Conservation (phyloP, 2,329 filamentous ascomycete species). For the Fusarium sororula region DNA sequence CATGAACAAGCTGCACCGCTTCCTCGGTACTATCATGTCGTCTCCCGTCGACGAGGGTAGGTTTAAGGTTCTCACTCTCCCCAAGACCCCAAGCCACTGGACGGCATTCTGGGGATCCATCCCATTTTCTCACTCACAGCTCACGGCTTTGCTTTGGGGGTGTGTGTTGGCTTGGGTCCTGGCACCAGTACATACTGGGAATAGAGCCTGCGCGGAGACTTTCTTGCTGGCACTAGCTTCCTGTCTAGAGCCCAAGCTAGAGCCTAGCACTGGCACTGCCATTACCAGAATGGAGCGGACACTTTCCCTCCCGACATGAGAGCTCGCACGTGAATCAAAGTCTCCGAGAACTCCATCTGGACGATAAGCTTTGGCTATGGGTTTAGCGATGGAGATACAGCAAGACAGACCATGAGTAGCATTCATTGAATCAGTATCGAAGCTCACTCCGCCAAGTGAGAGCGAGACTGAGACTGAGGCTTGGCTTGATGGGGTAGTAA, state of each 20-base stretch:
- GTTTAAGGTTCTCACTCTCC: conserved; percentile 46
- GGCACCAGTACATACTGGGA: not conserved
- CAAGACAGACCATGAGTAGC: not conserved
- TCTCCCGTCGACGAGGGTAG: conserved; percentile 34
- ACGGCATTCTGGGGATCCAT: conserved; percentile 25
- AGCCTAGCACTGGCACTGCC: conserved; percentile 12
- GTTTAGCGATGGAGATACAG: not conserved
- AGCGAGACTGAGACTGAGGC: not conserved
- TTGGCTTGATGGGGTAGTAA: conserved; percentile 1
- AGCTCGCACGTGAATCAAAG: not conserved
- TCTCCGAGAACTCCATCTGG: conserved; percentile 8
- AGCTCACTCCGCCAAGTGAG: not conserved
- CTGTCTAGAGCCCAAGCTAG: not conserved
- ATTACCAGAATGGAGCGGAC: conserved; percentile 26
- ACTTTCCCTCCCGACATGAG: not conserved
- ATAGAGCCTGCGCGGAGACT: conserved; percentile 15
- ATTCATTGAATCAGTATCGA: not conserved
- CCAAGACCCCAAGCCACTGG: conserved; percentile 37
- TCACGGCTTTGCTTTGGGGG: conserved; percentile 10
- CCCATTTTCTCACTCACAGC: conserved; percentile 15
- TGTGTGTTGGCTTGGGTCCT: conserved; percentile 1
- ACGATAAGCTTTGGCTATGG: not conserved
- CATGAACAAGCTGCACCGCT: conserved; percentile 6
- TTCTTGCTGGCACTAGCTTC: conserved; percentile 2
- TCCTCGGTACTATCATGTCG: conserved; percentile 23